These are phyloP conservation scores for Solanum clarkiae DNA, from an alignment of 257 asterid genomes.

Conservation along the genomic window DNA sequence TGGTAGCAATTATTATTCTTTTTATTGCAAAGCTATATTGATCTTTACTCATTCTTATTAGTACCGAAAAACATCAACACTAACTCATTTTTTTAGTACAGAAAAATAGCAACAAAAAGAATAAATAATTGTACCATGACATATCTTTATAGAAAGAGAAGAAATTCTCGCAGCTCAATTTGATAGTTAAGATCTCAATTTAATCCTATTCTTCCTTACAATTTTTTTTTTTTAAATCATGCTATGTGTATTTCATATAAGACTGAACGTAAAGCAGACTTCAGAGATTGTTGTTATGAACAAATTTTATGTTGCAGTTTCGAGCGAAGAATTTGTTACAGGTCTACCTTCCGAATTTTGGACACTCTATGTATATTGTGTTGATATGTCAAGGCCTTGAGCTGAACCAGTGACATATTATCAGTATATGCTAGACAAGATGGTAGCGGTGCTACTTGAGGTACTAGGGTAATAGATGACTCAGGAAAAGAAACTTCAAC, in stretches of 20 bases:
- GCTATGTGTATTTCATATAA: not conserved
- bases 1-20: too few species aligned
- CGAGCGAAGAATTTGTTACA: conserved; percentile 8
- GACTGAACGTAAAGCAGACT: not conserved
- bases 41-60: too few species aligned
- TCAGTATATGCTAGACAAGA: not conserved
- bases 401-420: conserved; percentile 3
- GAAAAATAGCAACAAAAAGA: too few species aligned
- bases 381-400: conserved; percentile 23
- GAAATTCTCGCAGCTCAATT: not conserved
- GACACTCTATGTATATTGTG: conserved; percentile 14
- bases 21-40: too few species aligned
- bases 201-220: not conserved
- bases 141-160: not conserved
- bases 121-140: too few species aligned
- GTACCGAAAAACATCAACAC: too few species aligned
- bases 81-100: too few species aligned
- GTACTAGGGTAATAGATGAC: not conserved
- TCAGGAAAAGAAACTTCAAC: not conserved
- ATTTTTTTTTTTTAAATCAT: not conserved
- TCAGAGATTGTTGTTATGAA: not conserved
- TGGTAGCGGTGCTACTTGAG: too few species aligned
- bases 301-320: not conserved
- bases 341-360: conserved; percentile 13
- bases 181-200: not conserved